A percentile compares a stretch with the other conserved stretches of the same genome.
Conservation (phyloP, 768 basidiomycete species). For the Naganishia onofrii region DNA sequence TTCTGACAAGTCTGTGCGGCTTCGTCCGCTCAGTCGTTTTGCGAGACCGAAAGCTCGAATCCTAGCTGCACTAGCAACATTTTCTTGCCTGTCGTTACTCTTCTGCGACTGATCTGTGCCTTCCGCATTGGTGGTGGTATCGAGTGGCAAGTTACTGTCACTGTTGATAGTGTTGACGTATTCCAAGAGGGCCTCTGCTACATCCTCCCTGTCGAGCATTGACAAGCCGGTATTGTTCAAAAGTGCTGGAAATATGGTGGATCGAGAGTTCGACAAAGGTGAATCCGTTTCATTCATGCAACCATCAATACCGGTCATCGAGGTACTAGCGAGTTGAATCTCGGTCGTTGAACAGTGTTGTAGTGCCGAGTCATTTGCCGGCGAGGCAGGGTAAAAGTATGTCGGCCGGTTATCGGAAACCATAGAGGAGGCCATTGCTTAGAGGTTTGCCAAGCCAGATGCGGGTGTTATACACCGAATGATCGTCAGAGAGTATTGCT, state of each 20-base stretch:
- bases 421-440: neutral
- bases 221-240: neutral
- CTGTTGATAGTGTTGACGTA: neutral
- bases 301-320: conserved; percentile 6
- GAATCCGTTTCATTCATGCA: neutral
- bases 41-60: neutral
- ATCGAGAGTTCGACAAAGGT: neutral
- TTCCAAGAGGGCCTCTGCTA: neutral
- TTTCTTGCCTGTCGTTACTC: neutral
- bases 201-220: neutral
- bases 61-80: neutral
- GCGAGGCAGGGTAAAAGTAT: conserved; percentile 4
- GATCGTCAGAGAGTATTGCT: no score
- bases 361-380: conserved; percentile 4
- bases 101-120: neutral
- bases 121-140: neutral
- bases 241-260: conserved; percentile 6
- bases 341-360: conserved; percentile 21
- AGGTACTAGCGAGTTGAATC: conserved; percentile 18
- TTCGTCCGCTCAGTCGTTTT: neutral
- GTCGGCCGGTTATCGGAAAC: neutral
- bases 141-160: neutral
- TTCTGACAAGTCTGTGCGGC: neutral
- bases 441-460: neutral
- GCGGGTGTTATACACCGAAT: no score